A percentile compares a stretch with the other conserved stretches of the same genome.
Conservation (phyloP, 2,329 filamentous ascomycete genomes). For the Aspergillus awamori region DNA sequence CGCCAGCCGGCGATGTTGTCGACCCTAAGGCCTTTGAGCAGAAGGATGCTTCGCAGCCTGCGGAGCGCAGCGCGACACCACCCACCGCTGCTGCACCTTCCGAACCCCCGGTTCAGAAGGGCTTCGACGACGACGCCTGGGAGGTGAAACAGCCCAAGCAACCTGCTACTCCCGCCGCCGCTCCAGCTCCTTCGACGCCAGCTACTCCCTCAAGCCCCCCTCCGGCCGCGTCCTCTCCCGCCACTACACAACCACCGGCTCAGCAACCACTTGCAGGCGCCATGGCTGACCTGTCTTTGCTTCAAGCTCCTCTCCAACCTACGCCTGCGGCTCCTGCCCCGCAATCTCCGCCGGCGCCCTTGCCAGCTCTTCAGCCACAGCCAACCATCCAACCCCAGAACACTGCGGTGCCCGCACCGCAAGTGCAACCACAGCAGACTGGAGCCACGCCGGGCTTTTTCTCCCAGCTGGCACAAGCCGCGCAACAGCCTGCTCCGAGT, state of each 20-base stretch:
- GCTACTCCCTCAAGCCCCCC: conserved; percentile 32
- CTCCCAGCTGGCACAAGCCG: conserved; percentile 47
- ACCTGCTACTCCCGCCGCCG: conserved; percentile 38
- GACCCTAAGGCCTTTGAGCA: conserved; percentile 83
- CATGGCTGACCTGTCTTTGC: conserved; percentile 68
- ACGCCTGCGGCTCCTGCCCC: conserved; percentile 49
- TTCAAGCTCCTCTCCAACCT: conserved; percentile 62
- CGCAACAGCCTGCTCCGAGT: conserved; percentile 21
- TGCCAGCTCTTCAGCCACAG: conserved; percentile 18
- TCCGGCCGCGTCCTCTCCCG: conserved; percentile 35
- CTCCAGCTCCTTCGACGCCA: conserved; percentile 36
- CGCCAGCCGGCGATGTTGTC: conserved; percentile 81
- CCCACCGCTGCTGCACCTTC: conserved; percentile 50
- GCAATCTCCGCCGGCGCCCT: conserved; percentile 48
- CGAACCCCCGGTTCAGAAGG: conserved; percentile 56
- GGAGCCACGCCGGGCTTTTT: conserved; percentile 55
- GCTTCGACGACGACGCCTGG: conserved; percentile 98
- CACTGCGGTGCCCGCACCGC: conserved; percentile 40
- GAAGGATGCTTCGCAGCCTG: conserved; percentile 54
- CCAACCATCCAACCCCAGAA: conserved; percentile 44
- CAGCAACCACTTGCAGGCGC: conserved; percentile 64
- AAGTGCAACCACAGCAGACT: conserved; percentile 42
- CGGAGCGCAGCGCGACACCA: conserved; percentile 50
- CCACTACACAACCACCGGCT: conserved; percentile 33
- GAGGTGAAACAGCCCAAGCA: conserved; percentile 83